Conservation (phyloP, 140 eudicot genomes). For the Flaveria floridana region DNA sequence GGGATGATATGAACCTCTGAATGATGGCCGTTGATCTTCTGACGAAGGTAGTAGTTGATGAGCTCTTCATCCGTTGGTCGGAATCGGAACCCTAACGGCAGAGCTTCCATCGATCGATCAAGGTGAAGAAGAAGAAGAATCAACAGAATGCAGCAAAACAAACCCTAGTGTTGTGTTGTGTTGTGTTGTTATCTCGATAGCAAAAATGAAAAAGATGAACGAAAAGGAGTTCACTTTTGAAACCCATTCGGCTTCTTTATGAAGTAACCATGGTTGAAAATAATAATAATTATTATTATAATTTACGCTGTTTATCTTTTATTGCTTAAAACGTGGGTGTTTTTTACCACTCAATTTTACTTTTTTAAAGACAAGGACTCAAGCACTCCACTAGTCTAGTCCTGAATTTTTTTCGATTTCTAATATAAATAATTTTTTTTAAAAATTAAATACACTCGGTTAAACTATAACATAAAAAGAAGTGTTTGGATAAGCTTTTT, state of each 20-base stretch:
- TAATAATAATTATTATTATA: too few species aligned
- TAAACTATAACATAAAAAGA: too few species aligned
- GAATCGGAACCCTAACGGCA: constrained; percentile 72
- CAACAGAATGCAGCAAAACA: background rate
- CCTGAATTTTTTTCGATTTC: too few species aligned
- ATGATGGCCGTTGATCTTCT: constrained; percentile 68
- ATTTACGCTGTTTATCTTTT: too few species aligned
- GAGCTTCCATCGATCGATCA: constrained; percentile 36
- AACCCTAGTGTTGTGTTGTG: constrained; percentile 20
- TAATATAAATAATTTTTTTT: too few species aligned
- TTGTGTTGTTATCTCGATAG: background rate
- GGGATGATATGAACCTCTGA: constrained; percentile 65
- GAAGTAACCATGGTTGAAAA: constrained; percentile 29
- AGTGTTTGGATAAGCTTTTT: too few species aligned
- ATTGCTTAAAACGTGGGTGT: too few species aligned
- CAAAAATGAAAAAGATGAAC: constrained; percentile 32
- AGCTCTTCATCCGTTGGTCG: constrained; percentile 80
- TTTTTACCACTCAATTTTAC: too few species aligned
- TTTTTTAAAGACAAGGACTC: too few species aligned
- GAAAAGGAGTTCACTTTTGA: constrained; percentile 34
- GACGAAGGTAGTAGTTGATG: constrained; percentile 59
- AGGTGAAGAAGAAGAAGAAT: background rate
- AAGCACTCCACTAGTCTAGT: too few species aligned
- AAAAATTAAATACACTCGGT: too few species aligned
- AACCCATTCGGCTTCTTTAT: constrained; percentile 27